Conservation (phyloP, 352 stramenopile species). For the Proteromonas lacertae region DNA sequence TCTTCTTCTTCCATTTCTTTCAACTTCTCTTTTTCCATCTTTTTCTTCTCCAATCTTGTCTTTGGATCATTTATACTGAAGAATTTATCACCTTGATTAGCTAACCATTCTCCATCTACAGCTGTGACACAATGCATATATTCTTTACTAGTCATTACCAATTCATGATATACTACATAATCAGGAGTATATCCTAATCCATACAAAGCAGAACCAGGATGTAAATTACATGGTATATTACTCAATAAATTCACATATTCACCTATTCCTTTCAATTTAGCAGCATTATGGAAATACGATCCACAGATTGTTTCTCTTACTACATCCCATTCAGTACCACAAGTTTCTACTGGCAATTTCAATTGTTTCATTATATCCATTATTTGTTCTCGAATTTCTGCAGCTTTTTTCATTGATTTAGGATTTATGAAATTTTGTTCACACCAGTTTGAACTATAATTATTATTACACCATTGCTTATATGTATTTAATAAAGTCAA, state of each 20-base stretch:
- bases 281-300: slow-evolving; percentile 95
- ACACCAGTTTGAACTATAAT: slow-evolving; percentile 66
- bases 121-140: slow-evolving; percentile 56
- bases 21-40: too few relatives aligned
- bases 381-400: slow-evolving; percentile 51
- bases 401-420: slow-evolving; percentile 64
- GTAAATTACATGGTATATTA: slow-evolving; percentile 65
- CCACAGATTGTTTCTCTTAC: slow-evolving; percentile 92
- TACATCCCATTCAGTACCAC: slow-evolving; percentile 65
- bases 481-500: slow-evolving; percentile 21
- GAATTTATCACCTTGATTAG: slow-evolving; percentile 94
- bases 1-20: too few relatives aligned
- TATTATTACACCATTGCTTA: slow-evolving; percentile 65
- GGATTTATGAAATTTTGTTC: slow-evolving; percentile 77
- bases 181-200: slow-evolving; percentile 89
- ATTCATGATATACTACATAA: slow-evolving; percentile 95
- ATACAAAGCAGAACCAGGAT: slow-evolving; percentile 82
- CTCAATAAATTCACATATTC: slow-evolving; percentile 99
- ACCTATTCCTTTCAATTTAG: slow-evolving; percentile 90
- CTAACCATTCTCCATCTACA: slow-evolving; percentile 94
- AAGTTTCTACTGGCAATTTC: slow-evolving; percentile 10
- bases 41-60: slow-evolving; percentile 28
- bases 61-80: slow-evolving; percentile 88
- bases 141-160: slow-evolving; percentile 96
- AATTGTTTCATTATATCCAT: slow-evolving; percentile 88